Base-by-base conservation (phyloP, 2,329 filamentous ascomycete species). In the Acrocalymma vagum region DNA sequence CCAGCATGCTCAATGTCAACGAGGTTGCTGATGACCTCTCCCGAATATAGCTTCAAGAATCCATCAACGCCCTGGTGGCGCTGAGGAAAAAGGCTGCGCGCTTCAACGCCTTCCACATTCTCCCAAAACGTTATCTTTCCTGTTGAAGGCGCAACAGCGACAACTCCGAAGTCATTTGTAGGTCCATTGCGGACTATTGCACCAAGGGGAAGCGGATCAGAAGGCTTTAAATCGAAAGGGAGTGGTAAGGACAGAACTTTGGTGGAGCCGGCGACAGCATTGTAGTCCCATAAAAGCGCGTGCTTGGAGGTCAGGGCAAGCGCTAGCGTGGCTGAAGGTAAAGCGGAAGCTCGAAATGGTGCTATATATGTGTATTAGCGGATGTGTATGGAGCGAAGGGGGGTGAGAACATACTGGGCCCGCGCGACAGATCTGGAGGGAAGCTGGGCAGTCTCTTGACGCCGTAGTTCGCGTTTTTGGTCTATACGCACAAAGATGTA, bases 81-180 rank as follows among this genome's bases (percentile, higher is more conserved):
- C 64, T 95, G 87, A 52, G 88, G 86, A 60, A 93, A 88, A 26
- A 95, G 82, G 49, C 88, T 89, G 39, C 95, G 79, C 1, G 90
- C 90, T 25, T 91, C 88, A 8, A 90, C 91, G 67, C 85, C 91
- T 40, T 93, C 91, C 50, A 97, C 88, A 25, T 90, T 95, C 67
- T 97, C 94, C 91, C 94, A 97, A 69, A 94, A 97, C 29, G 90
- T 86, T 36, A 97, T 84, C 68, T 86, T 92, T 36, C 94, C 94
- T 32, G 80, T 91, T 13, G 82, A 83, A 9, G 93, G 88, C 74
- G 93, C 89, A 24, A 97, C 80, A 24, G 96, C 82, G 18, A 99
- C 83, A 24, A 99, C 79, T 3, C 94, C 94, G 22, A 92, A 87
- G 55, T 95, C 88, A 32, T 84, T 83, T 4, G 86, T 85, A 9